A percentile compares a stretch with the other conserved stretches of the same genome.
Evolutionary conservation across 306 rosid species (phyloP).

Genomic region (Arachis stenosperma): DNA sequence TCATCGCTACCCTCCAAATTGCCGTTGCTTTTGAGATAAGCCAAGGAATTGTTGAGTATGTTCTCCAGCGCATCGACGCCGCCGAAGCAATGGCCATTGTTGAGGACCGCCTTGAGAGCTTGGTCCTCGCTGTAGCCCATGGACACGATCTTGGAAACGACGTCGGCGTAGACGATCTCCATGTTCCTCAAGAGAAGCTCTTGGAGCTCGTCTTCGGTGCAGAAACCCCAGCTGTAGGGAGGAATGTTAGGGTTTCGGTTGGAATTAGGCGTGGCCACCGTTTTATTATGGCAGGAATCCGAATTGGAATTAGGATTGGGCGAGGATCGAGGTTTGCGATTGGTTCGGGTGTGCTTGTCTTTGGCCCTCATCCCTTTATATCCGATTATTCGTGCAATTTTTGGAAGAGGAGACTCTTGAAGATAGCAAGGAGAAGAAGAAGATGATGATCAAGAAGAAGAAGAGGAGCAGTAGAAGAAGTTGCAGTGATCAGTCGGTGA

Average conservation of each 20-base stretch:
- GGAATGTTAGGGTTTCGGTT: conserved; percentile 41
- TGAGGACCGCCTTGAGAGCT: conserved; percentile 58
- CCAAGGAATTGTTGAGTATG: conserved; percentile 59
- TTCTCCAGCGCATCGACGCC: conserved; percentile 68
- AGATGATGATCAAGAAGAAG: not conserved
- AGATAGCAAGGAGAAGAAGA: not conserved
- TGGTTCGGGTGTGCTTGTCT: conserved; percentile 44
- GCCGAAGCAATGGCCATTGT: conserved; percentile 69
- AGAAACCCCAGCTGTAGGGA: conserved; percentile 67
- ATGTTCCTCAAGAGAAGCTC: conserved; percentile 59
- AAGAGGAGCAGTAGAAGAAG: not conserved
- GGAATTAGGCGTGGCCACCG: conserved; percentile 9
- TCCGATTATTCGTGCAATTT: not conserved
- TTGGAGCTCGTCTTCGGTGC: conserved; percentile 68
- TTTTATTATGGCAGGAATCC: conserved; percentile 34
- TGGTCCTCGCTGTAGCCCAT: conserved; percentile 64
- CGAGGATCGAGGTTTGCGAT: conserved; percentile 52
- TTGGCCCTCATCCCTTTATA: conserved; percentile 45
- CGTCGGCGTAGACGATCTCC: conserved; percentile 61
- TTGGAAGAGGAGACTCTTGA: not conserved
- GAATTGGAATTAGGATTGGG: not conserved
- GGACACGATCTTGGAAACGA: conserved; percentile 60
- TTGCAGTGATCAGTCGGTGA: not conserved
- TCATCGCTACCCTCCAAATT: conserved; percentile 35
- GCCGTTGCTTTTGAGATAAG: conserved; percentile 49